phyloP scores from a whole-genome alignment of 2,329 filamentous ascomycete genomes.

The Ramularia collo-cygni region DNA sequence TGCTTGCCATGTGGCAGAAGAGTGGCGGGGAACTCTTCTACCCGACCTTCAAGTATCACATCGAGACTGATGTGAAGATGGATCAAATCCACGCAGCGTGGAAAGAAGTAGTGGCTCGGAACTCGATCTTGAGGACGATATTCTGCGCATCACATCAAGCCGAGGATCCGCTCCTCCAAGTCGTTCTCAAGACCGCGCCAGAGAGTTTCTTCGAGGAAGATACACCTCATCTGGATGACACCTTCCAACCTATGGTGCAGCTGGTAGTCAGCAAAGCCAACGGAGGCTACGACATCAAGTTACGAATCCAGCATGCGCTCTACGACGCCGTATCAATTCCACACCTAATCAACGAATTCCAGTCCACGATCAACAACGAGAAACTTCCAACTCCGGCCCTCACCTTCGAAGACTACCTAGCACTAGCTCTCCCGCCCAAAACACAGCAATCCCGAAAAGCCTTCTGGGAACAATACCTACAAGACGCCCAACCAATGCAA shows the following conservation, averaged over 20 bases:
- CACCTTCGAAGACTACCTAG: conserved; percentile 39
- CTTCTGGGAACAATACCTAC: conserved; percentile 50
- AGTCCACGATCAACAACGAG: conserved; percentile 32
- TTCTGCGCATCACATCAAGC: conserved; percentile 50
- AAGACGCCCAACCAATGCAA: conserved; percentile 13
- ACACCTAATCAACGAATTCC: conserved; percentile 50
- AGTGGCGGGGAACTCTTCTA: conserved; percentile 63
- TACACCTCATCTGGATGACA: conserved; percentile 1
- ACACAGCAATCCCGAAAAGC: conserved; percentile 25
- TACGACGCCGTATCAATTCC: conserved; percentile 81
- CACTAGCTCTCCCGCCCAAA: conserved; percentile 21
- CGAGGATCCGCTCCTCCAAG: conserved; percentile 55
- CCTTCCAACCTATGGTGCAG: conserved; percentile 19
- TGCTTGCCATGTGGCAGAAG: conserved; percentile 70
- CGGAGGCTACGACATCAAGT: conserved; percentile 25
- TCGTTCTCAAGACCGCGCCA: conserved; percentile 43
- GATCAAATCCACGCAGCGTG: conserved; percentile 53
- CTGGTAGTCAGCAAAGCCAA: conserved; percentile 14
- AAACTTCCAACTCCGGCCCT: neutral
- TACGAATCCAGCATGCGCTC: conserved; percentile 72
- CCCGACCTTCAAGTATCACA: conserved; percentile 59
- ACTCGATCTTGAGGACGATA: conserved; percentile 62
- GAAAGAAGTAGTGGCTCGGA: conserved; percentile 47
- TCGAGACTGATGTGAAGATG: conserved; percentile 37
- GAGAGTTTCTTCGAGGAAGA: conserved; percentile 28